Percentiles rank a stretch among this genome's conserved stretches.
phyloP scores from a whole-genome alignment of 345 rosid genomes.

The Noccaea bulbosa region DNA sequence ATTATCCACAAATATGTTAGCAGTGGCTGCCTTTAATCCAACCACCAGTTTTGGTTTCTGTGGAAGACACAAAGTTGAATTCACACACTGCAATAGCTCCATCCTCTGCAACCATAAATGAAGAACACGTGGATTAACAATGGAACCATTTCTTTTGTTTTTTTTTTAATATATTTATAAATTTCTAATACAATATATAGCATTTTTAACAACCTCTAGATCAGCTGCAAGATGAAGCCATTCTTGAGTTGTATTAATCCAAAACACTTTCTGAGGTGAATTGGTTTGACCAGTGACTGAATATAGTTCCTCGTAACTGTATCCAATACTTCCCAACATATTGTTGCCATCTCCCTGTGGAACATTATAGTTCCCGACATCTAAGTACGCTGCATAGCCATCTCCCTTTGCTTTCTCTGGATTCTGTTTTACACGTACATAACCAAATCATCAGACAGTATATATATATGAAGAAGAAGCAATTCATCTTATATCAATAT shows the following conservation, averaged over 20 bases:
- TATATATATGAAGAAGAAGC: no score
- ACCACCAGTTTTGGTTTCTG: constrained; percentile 54
- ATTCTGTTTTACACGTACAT: constrained; percentile 40
- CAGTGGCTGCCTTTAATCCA: constrained; percentile 51
- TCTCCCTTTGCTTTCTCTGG: constrained; percentile 36
- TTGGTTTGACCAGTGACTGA: constrained; percentile 42
- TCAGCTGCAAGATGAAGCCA: constrained; percentile 57
- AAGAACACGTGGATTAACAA: background rate
- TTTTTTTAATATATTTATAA: no score
- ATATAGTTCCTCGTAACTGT: constrained; percentile 46
- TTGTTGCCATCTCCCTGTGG: constrained; percentile 47
- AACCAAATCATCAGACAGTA: constrained; percentile 2
- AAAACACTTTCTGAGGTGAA: constrained; percentile 38
- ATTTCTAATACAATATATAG: no score
- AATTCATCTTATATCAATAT: background rate
- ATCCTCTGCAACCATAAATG: constrained; percentile 42
- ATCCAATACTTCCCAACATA: constrained; percentile 48
- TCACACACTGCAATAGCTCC: constrained; percentile 51
- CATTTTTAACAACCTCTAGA: constrained; percentile 47
- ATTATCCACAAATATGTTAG: constrained; percentile 59
- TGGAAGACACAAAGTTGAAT: constrained; percentile 54
- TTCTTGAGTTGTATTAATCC: constrained; percentile 47
- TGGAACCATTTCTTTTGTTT: background rate
- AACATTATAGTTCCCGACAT: constrained; percentile 46
- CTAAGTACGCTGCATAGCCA: constrained; percentile 38